Percentiles rank a stretch among this genome's conserved stretches.
These are phyloP conservation scores for Tuber microsphaerosporum DNA, from an alignment of 495 filamentous ascomycete genomes.

Conservation along the genomic window DNA sequence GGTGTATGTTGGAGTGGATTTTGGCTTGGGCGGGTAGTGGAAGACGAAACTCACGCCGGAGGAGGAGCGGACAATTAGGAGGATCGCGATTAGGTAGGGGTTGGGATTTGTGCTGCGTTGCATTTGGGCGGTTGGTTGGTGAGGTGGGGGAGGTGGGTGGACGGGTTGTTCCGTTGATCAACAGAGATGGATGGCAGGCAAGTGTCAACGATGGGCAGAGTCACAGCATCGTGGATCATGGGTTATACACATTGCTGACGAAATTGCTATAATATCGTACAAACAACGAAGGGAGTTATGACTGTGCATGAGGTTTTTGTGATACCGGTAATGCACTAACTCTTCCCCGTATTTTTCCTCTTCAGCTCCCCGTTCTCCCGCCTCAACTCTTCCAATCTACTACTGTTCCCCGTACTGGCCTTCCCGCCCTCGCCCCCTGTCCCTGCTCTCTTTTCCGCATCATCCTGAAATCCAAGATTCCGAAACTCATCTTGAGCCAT, in stretches of 20 bases:
- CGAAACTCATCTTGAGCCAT: slow-evolving; percentile 92
- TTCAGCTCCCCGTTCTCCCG: slow-evolving; percentile 33
- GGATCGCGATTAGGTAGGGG: slow-evolving; percentile 65
- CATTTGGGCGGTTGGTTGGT: slow-evolving; percentile 31
- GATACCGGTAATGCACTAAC: not conserved
- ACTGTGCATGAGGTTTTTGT: not conserved
- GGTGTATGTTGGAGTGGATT: slow-evolving; percentile 17
- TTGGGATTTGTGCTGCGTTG: slow-evolving; percentile 48
- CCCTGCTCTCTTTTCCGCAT: not conserved
- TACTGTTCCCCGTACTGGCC: not conserved
- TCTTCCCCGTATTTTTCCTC: slow-evolving; percentile 18
- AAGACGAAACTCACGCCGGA: slow-evolving; percentile 81
- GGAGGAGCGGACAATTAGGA: slow-evolving; percentile 72
- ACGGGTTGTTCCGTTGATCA: slow-evolving; percentile 45
- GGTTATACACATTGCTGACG: not conserved
- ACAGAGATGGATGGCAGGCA: not conserved
- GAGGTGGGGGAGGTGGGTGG: not conserved
- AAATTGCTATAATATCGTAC: not conserved
- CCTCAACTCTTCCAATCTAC: slow-evolving; percentile 34
- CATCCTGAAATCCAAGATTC: slow-evolving; percentile 75
- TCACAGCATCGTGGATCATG: not conserved
- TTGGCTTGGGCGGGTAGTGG: slow-evolving; percentile 68
- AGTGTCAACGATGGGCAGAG: not conserved
- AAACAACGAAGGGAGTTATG: not conserved
- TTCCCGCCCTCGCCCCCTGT: not conserved